Base-by-base conservation (phyloP, 495 filamentous ascomycete genomes). In the Penicillium roqueforti region DNA sequence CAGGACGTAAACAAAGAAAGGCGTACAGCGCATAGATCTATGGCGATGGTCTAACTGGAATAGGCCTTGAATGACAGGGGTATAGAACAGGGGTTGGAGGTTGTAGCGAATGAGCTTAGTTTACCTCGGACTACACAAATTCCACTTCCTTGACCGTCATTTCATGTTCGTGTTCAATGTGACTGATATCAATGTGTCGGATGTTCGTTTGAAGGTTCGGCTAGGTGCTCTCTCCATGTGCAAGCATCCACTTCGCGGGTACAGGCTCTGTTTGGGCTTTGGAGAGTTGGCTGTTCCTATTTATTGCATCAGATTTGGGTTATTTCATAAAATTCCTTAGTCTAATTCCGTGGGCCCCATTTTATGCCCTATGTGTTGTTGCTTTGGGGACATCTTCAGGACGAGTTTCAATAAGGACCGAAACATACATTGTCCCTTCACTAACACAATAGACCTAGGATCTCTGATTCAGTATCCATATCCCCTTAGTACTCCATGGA, bases 1-100 rank as follows among this genome's bases (percentile, higher is more conserved):
- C 14, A 38, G 49, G 38, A 16, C 14, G 39, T 23, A 44, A 44
- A 52, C 50, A 52, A 52, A 36, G 50, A 44, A 52, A 52, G 34
- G 22, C 18, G 19, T 25, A 43, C 19, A 23, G 6, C 28, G 39
- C 50, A 28, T 13, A 18, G 39, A 52, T 52, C 38, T 34, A 29
- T 3, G 3, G 47, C 10, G 36, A 26, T 29, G 18, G 20, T 10
- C 38, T 23, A 42, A 23, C 38, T 16, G 9, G 5, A 23, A 40
- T 41, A 9, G 25, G 36, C 11, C 1, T 49, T 26, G 2, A 23
- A 19, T 31, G 22, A 16, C 0, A 28, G 25, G 14, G 14, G 23
- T n/a, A 22, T 26, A 19, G 23, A 22, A 13, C 22, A 49, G 31
- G 32, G 47, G 11, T 20, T 29, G 29, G 18, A 13, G 13, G 1